Percentiles rank a stretch among this genome's conserved stretches.
phyloP scores from a whole-genome alignment of 31 red algal species.

The Odonthalia washingtoniensis region DNA sequence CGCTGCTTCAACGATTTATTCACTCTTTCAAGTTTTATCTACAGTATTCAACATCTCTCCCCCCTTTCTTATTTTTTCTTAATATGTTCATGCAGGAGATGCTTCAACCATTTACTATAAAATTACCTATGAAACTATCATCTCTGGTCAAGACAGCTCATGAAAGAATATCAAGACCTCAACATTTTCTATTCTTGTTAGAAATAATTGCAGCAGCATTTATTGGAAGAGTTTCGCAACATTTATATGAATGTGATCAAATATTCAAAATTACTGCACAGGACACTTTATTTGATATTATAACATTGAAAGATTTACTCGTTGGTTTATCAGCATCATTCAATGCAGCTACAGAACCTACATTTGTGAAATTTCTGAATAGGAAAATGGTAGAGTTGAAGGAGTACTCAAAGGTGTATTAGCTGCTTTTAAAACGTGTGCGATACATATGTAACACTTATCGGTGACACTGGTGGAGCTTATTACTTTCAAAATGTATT shows the following conservation, averaged over 20 bases:
- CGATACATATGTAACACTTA: conserved; percentile 89
- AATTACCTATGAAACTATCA: conserved; percentile 60
- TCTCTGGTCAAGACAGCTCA: conserved; percentile 36
- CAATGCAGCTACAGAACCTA: conserved; percentile 39
- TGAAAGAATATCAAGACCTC: conserved; percentile 40
- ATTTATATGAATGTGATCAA: too few species aligned
- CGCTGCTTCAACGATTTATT: too few species aligned
- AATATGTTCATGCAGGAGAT: conserved; percentile 92
- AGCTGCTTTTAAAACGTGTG: too few species aligned
- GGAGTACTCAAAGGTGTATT: conserved; percentile 89
- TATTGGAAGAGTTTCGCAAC: too few species aligned
- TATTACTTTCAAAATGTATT: conserved; percentile 78
- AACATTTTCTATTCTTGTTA: too few species aligned
- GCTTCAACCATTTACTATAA: conserved; percentile 61
- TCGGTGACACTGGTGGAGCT: conserved; percentile 66
- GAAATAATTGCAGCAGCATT: too few species aligned
- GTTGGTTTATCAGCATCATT: conserved; percentile 65
- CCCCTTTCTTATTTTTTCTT: too few species aligned
- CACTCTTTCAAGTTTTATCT: too few species aligned
- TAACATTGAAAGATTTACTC: conserved; percentile 72
- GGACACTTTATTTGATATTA: conserved; percentile 86
- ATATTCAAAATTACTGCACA: conserved; percentile 83
- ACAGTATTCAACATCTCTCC: too few species aligned
- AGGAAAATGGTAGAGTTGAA: conserved; percentile 83
- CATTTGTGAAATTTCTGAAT: conserved; percentile 82